Percentiles rank a stretch among this genome's conserved stretches.
Evolutionary conservation across 2,329 filamentous ascomycete genomes (phyloP).

Genomic region (Cladosporium sp.): DNA sequence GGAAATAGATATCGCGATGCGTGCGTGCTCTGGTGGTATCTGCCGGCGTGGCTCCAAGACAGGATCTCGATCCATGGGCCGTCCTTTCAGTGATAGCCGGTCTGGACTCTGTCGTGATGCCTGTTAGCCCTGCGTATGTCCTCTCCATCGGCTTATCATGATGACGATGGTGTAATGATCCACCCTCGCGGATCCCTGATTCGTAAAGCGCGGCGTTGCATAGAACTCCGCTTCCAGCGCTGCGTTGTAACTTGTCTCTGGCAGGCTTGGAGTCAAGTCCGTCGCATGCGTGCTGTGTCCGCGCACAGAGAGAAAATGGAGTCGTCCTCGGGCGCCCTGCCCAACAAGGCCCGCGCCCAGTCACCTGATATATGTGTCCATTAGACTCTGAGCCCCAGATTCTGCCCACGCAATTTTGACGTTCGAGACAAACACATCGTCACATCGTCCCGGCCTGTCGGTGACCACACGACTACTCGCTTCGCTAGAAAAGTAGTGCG

Average conservation of each 20-base stretch:
- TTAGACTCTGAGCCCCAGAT: conserved; percentile 16
- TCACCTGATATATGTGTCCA: conserved; percentile 14
- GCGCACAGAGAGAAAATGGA: conserved; percentile 7
- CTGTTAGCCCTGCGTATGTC: not conserved
- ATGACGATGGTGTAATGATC: conserved; percentile 1
- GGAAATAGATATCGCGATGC: not conserved
- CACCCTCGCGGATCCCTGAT: conserved; percentile 4
- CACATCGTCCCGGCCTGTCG: conserved; percentile 11
- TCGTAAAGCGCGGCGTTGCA: conserved; percentile 7
- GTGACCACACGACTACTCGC: conserved; percentile 15
- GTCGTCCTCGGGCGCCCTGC: not conserved
- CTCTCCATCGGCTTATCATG: not conserved
- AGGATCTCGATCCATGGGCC: not conserved
- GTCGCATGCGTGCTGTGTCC: not conserved
- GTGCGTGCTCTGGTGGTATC: not conserved
- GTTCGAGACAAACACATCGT: conserved; percentile 1
- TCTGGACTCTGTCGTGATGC: not conserved
- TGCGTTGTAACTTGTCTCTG: conserved; percentile 10
- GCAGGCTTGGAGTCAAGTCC: conserved; percentile 12
- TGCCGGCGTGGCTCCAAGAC: not conserved
- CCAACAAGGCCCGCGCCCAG: conserved; percentile 3
- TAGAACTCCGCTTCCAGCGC: conserved; percentile 1
- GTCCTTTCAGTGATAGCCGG: not conserved
- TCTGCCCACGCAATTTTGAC: conserved; percentile 20
- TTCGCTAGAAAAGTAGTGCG: conserved; percentile 20